A percentile compares a stretch with the other conserved stretches of the same genome.
These are phyloP conservation scores for Cryphonectria carpinicola DNA, from an alignment of 2,329 filamentous ascomycete genomes.

Conservation along the genomic window DNA sequence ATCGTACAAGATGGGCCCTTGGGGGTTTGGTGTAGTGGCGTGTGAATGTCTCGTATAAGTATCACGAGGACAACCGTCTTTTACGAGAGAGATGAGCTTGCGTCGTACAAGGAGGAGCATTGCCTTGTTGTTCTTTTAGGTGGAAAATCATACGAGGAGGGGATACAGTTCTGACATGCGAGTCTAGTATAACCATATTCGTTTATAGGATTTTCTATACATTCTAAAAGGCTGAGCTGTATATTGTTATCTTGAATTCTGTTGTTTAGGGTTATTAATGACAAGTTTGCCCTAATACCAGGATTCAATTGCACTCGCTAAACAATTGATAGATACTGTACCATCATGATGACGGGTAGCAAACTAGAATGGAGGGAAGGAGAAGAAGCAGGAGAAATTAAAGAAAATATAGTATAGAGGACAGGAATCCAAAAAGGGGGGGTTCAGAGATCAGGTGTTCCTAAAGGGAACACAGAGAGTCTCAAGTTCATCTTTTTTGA, in stretches of 20 bases:
- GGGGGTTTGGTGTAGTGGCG: not conserved
- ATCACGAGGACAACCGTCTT: not conserved
- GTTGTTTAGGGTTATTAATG: not conserved
- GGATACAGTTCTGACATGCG: not conserved
- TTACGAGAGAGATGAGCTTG: constrained; percentile 7
- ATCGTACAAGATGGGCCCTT: not conserved
- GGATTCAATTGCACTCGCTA: not conserved
- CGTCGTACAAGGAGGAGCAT: not conserved
- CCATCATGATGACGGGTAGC: not conserved
- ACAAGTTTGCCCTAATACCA: not conserved
- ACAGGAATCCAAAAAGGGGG: not conserved
- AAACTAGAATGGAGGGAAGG: not conserved
- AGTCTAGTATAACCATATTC: not conserved
- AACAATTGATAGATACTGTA: not conserved
- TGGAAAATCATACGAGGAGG: not conserved
- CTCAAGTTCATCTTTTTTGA: constrained; percentile 7
- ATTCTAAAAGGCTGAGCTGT: not conserved
- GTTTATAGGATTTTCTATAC: not conserved
- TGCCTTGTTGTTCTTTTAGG: not conserved
- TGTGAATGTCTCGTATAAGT: not conserved
- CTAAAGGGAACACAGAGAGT: not conserved
- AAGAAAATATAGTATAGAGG: no score
- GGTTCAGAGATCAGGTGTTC: constrained; percentile 5
- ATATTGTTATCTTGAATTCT: not conserved
- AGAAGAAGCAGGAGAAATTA: not conserved